phyloP scores from a whole-genome alignment of 2,329 filamentous ascomycete species.

The Meredithiella fracta region DNA sequence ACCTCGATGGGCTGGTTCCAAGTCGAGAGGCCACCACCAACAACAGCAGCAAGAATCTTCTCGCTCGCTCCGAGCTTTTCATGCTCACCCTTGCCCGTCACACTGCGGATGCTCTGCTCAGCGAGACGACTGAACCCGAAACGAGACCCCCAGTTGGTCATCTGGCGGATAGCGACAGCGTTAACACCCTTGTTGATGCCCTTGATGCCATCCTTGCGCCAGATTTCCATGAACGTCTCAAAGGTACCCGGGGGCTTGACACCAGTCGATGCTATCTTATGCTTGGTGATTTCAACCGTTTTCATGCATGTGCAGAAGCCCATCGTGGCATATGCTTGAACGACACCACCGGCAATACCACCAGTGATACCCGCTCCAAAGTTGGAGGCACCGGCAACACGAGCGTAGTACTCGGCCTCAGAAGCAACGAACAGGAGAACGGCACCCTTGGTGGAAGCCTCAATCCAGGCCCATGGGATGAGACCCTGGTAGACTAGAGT shows the following conservation, averaged over 20 bases:
- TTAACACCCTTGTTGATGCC: conserved; percentile 99
- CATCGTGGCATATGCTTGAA: conserved; percentile 98
- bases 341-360: conserved; percentile 85
- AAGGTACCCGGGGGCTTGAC: conserved; percentile 81
- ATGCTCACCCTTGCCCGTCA: conserved; percentile 61
- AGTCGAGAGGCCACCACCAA: conserved; percentile 87
- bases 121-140: conserved; percentile 88
- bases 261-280: conserved; percentile 75
- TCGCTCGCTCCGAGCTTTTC: conserved; percentile 65
- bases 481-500: conserved; percentile 92
- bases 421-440: conserved; percentile 98
- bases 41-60: conserved; percentile 72
- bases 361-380: conserved; percentile 80
- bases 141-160: conserved; percentile 97
- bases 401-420: conserved; percentile 92
- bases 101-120: conserved; percentile 68
- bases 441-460: conserved; percentile 97
- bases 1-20: conserved; percentile 99
- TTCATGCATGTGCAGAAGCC: conserved; percentile 99
- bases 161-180: conserved; percentile 93
- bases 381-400: conserved; percentile 63
- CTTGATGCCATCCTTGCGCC: conserved; percentile 77
- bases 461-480: conserved; percentile 99
- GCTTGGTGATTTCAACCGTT: conserved; percentile 98
- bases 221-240: conserved; percentile 92